Evolutionary conservation across 768 basidiomycete species (phyloP).

Genomic region (Panaeolus papilionaceus): DNA sequence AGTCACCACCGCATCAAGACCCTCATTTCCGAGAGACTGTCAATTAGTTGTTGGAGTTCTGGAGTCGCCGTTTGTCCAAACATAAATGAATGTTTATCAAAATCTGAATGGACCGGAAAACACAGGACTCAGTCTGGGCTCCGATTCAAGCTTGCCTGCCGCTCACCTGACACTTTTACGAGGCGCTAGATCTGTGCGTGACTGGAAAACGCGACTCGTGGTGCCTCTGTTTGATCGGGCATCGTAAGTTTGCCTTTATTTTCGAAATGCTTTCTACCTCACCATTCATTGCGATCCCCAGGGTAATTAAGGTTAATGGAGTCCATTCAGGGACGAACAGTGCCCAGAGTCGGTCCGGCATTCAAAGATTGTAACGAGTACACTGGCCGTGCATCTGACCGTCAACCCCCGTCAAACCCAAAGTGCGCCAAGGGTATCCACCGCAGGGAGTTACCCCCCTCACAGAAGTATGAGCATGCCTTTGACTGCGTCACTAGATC

Average conservation of each 20-base stretch:
- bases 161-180: neutral
- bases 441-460: neutral
- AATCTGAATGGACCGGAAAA: neutral
- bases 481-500: neutral
- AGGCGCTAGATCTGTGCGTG: neutral
- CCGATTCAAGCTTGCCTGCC: neutral
- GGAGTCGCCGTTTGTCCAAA: neutral
- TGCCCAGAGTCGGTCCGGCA: conserved; percentile 8
- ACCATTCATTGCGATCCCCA: neutral
- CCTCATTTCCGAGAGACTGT: conserved; percentile 10
- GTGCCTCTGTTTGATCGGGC: neutral
- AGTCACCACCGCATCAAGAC: conserved; percentile 1
- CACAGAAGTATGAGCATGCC: neutral
- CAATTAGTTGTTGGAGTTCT: conserved; percentile 1
- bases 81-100: neutral
- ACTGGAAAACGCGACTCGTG: neutral
- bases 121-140: neutral
- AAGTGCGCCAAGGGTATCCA: conserved; percentile 1
- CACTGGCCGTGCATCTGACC: neutral
- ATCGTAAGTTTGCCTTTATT: neutral
- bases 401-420: neutral
- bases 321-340: neutral
- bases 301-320: conserved; percentile 10
- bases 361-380: neutral
- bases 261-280: neutral